These are phyloP conservation scores for Fusarium sp. DNA, from an alignment of 2,329 filamentous ascomycete genomes.

Conservation along the genomic window DNA sequence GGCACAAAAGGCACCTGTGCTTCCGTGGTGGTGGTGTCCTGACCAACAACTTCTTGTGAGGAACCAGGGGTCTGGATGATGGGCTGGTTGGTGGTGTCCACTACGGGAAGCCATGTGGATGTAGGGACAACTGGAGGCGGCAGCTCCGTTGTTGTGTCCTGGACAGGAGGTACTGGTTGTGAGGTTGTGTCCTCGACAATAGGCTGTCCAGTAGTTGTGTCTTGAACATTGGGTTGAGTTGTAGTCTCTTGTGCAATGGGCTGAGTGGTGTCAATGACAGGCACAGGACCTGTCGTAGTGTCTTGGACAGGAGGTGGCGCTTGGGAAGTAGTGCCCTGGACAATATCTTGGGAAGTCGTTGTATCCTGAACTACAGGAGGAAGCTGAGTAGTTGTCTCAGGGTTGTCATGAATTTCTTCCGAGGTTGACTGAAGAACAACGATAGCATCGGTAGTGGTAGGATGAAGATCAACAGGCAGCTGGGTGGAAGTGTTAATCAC, in stretches of 20 bases:
- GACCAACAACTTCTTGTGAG: neutral
- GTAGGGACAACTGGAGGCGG: neutral
- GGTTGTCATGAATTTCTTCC: neutral
- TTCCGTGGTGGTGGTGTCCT: neutral
- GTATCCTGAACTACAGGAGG: neutral
- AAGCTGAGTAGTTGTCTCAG: slow-evolving; percentile 1
- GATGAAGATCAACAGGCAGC: neutral
- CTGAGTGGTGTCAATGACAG: neutral
- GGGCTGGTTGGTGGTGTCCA: neutral
- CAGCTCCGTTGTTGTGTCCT: neutral
- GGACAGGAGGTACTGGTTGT: neutral
- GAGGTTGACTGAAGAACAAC: neutral
- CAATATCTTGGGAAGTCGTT: neutral
- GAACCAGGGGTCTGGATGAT: neutral
- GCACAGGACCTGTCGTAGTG: neutral
- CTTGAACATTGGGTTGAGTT: neutral
- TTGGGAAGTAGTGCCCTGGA: neutral
- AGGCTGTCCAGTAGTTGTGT: neutral
- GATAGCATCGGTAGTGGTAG: slow-evolving; percentile 6
- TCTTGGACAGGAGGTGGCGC: neutral
- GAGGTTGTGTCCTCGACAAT: neutral
- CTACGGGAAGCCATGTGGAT: neutral
- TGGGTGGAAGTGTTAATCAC: neutral
- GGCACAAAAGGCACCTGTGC: neutral
- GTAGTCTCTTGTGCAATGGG: neutral